Percentiles rank a stretch among this genome's conserved stretches.
phyloP scores from a whole-genome alignment of 805 yeast genomes.

The Candida morakotiae region DNA sequence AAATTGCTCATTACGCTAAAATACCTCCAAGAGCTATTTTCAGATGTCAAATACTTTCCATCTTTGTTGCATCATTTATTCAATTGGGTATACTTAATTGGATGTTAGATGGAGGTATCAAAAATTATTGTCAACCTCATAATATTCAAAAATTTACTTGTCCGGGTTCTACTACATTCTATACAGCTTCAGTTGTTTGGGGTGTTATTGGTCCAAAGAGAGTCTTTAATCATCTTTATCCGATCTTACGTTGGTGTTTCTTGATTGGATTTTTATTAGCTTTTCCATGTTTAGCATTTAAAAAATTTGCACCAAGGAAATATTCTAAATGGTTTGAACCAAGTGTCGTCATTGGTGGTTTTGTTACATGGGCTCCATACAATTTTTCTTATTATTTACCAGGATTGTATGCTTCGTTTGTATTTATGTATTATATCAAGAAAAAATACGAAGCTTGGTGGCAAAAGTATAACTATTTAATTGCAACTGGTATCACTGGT shows the following conservation, averaged over 20 bases:
- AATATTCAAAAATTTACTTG: conserved; percentile 22
- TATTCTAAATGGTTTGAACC: conserved; percentile 41
- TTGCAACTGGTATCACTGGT: conserved; percentile 48
- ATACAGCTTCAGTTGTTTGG: conserved; percentile 44
- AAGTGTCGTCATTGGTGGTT: conserved; percentile 43
- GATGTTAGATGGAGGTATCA: conserved; percentile 12
- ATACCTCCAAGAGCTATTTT: conserved; percentile 40
- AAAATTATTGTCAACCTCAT: conserved; percentile 17
- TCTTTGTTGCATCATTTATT: conserved; percentile 17
- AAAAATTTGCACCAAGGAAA: conserved; percentile 14
- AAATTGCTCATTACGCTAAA: conserved; percentile 33
- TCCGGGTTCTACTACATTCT: conserved; percentile 31
- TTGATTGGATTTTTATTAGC: conserved; percentile 41
- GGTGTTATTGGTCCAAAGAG: conserved; percentile 54
- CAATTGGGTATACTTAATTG: conserved; percentile 20
- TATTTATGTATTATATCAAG: conserved; percentile 49
- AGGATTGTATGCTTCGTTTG: conserved; percentile 47
- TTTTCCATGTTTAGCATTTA: conserved; percentile 14
- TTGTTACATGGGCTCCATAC: conserved; percentile 41
- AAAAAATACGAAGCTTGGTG: conserved; percentile 48
- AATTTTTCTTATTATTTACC: conserved; percentile 46
- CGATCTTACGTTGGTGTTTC: conserved; percentile 49
- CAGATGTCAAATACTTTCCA: conserved; percentile 24
- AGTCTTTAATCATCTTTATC: conserved; percentile 48
- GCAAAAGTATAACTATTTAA: conserved; percentile 63